These are phyloP conservation scores for Erysimum cheiri DNA, from an alignment of 441 rosid species.

Conservation along the genomic window DNA sequence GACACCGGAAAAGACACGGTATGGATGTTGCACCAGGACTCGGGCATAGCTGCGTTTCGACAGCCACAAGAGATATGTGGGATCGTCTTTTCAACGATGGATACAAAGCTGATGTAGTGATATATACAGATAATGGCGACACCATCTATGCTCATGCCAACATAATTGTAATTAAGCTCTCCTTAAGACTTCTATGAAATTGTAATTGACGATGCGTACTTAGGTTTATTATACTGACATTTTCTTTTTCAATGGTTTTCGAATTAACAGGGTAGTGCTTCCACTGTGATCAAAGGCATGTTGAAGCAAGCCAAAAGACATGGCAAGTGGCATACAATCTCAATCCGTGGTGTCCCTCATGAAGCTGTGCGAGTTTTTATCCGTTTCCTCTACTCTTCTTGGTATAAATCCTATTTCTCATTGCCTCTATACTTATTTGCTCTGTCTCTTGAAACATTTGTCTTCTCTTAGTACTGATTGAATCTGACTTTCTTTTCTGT, in stretches of 20 bases:
- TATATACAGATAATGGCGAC: conserved; percentile 60
- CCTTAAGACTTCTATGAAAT: background rate
- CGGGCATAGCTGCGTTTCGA: conserved; percentile 44
- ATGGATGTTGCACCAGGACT: conserved; percentile 30
- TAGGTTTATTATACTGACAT: conserved; percentile 8
- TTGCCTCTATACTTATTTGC: background rate
- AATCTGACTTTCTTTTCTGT: conserved; percentile 10
- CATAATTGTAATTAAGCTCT: conserved; percentile 61
- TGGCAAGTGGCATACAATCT: conserved; percentile 54
- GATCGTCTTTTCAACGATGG: conserved; percentile 81
- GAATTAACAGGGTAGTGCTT: conserved; percentile 73
- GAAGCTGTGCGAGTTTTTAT: conserved; percentile 77
- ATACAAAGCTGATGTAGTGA: conserved; percentile 68
- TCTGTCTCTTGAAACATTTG: background rate
- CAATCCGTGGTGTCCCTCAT: conserved; percentile 71
- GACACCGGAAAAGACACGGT: conserved; percentile 24
- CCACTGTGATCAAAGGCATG: conserved; percentile 78
- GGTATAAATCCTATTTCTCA: conserved; percentile 41
- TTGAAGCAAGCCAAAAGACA: conserved; percentile 61
- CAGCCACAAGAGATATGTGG: conserved; percentile 59
- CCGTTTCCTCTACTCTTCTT: conserved; percentile 80
- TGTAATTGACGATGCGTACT: no score
- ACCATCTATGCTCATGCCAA: conserved; percentile 71
- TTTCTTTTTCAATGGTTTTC: background rate
- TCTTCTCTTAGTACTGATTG: conserved; percentile 36